phyloP scores from a whole-genome alignment of 2,329 filamentous ascomycete species.

The Lachnellula subtilissima region DNA sequence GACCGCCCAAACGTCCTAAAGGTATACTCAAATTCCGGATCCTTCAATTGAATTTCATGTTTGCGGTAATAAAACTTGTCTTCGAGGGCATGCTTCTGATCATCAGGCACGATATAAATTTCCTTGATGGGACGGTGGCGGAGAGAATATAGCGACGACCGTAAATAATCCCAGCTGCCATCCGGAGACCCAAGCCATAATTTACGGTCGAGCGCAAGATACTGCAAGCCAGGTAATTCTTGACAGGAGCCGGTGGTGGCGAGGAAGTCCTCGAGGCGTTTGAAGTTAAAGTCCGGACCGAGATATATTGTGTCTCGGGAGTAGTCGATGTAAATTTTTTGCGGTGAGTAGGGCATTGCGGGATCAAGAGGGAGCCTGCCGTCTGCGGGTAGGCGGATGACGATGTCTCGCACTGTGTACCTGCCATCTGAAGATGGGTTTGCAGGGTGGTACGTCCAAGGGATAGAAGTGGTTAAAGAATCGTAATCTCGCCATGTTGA shows the following conservation, averaged over 20 bases:
- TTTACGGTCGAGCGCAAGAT: constrained; percentile 17
- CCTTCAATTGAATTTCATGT: constrained; percentile 11
- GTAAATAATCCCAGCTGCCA: constrained; percentile 7
- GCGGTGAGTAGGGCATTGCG: constrained; percentile 8
- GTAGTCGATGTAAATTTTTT: constrained; percentile 14
- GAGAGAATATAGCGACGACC: constrained; percentile 13
- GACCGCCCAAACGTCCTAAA: constrained; percentile 3
- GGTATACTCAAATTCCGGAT: constrained; percentile 10
- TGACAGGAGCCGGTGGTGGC: neutral
- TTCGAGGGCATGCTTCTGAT: constrained; percentile 9
- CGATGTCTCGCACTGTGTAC: neutral
- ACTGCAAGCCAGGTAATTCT: constrained; percentile 13
- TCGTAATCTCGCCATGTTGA: constrained; percentile 8
- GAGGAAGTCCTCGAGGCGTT: constrained; percentile 13
- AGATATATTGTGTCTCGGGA: constrained; percentile 19
- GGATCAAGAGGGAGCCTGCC: neutral
- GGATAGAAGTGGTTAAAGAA: constrained; percentile 6
- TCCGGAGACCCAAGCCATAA: constrained; percentile 13
- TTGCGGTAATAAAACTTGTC: constrained; percentile 18
- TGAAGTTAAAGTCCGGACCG: constrained; percentile 17
- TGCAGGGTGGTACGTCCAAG: constrained; percentile 16
- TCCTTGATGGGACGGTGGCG: constrained; percentile 10
- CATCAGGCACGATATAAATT: constrained; percentile 19
- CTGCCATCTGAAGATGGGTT: constrained; percentile 6
- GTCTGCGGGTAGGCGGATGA: neutral